Percentiles rank a stretch among this genome's conserved stretches.
Evolutionary conservation across 495 filamentous ascomycete species (phyloP).

Genomic region (Jackrogersella multiformis): DNA sequence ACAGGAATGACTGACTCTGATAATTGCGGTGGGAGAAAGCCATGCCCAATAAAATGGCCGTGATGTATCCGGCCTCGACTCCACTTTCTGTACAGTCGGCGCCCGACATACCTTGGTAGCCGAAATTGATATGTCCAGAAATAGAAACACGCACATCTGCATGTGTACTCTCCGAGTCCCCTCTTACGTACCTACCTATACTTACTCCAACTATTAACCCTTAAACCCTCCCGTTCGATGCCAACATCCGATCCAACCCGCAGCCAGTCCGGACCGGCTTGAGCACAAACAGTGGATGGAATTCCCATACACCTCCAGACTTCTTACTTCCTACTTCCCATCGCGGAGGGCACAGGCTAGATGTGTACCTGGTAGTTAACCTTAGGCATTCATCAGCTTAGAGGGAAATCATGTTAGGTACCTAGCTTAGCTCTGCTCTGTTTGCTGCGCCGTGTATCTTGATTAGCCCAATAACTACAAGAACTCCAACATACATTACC

Average conservation of each 20-base stretch:
- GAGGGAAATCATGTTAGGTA: no score
- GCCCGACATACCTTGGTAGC: conserved; percentile 18
- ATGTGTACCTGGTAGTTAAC: no score
- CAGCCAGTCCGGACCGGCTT: conserved; percentile 26
- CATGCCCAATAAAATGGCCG: conserved; percentile 18
- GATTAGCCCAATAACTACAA: no score
- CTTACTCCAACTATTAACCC: conserved; percentile 32
- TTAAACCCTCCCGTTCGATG: conserved; percentile 39
- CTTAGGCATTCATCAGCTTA: no score
- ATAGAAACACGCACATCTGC: conserved; percentile 38
- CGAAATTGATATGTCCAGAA: conserved; percentile 27
- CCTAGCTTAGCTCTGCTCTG: no score
- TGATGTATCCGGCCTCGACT: conserved; percentile 1
- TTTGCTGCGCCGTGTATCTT: not conserved
- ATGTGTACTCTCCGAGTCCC: conserved; percentile 18
- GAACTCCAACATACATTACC: not conserved
- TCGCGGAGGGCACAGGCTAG: no score
- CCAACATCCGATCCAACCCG: conserved; percentile 42
- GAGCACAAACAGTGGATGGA: no score
- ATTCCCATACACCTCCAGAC: no score
- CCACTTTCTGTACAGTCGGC: conserved; percentile 27
- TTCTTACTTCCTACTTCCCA: no score
- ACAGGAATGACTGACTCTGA: conserved; percentile 22
- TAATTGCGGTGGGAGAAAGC: conserved; percentile 22
- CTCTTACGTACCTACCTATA: not conserved